Conservation (phyloP, 1,284 basidiomycete species). For the Chondrostereum purpureum region DNA sequence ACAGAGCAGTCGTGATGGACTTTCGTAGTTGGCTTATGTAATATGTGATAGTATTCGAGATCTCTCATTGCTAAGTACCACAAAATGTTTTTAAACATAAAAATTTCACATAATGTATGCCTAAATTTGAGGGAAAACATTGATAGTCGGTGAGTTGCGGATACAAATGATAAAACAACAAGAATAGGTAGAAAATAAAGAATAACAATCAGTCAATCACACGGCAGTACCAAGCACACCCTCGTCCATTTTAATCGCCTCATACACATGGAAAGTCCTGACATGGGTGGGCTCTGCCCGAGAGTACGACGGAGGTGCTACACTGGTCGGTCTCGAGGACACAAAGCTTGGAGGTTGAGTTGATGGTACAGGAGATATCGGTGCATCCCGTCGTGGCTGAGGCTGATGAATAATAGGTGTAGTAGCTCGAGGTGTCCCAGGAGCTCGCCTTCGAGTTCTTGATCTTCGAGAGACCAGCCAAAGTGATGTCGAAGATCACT, state of each 20-base stretch:
- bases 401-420: not conserved
- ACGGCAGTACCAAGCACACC: not conserved
- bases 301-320: constrained; percentile 23
- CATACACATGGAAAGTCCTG: constrained; percentile 30
- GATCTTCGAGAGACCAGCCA: constrained; percentile 5
- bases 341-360: not conserved
- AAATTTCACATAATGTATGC: too few relatives aligned
- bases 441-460: not conserved
- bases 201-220: not conserved
- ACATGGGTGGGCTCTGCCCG: constrained; percentile 28
- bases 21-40: too few relatives aligned
- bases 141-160: too few relatives aligned
- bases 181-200: not conserved
- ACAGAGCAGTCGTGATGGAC: too few relatives aligned
- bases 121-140: too few relatives aligned
- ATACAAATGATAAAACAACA: not conserved
- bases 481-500: constrained; percentile 13
- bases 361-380: not conserved
- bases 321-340: constrained; percentile 2
- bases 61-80: too few relatives aligned
- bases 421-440: not conserved
- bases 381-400: not conserved
- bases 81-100: too few relatives aligned
- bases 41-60: too few relatives aligned
- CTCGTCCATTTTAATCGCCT: constrained; percentile 27